Conservation (phyloP, 257 asterid species). For the Penstemon newberryi region DNA sequence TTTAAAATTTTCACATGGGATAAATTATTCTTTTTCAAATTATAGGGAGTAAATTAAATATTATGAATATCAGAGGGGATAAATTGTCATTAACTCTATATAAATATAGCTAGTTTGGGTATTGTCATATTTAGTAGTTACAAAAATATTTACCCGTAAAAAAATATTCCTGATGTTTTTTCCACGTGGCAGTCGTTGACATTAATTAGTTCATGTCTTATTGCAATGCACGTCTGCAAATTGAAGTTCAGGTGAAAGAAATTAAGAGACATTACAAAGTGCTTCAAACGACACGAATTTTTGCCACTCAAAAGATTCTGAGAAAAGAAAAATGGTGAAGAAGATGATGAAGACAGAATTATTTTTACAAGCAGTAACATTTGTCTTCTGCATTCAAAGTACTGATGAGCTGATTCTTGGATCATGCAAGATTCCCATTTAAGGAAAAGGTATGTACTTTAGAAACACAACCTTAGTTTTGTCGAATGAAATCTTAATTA, state of each 20-base stretch:
- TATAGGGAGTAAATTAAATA: no score
- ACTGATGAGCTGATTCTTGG: background rate
- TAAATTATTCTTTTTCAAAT: no score
- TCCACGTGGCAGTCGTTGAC: no score
- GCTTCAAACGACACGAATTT: background rate
- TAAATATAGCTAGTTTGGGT: no score
- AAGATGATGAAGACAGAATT: background rate
- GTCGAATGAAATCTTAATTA: background rate
- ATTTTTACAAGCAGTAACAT: background rate
- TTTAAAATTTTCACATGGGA: no score
- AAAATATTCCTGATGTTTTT: no score
- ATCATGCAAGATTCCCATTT: slow-evolving; percentile 3
- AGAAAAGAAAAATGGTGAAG: background rate
- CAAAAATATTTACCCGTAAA: no score
- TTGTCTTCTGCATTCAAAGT: background rate
- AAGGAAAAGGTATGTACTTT: slow-evolving; percentile 5
- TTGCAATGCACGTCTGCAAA: slow-evolving; percentile 42
- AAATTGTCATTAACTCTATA: no score
- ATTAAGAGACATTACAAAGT: no score
- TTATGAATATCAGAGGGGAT: no score
- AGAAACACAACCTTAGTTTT: background rate
- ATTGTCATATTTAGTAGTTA: no score
- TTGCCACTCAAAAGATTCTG: background rate
- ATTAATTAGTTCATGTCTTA: no score
- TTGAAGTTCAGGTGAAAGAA: background rate